Evolutionary conservation across 768 basidiomycete species (phyloP).

Genomic region (Dacryopinax primogenitus): DNA sequence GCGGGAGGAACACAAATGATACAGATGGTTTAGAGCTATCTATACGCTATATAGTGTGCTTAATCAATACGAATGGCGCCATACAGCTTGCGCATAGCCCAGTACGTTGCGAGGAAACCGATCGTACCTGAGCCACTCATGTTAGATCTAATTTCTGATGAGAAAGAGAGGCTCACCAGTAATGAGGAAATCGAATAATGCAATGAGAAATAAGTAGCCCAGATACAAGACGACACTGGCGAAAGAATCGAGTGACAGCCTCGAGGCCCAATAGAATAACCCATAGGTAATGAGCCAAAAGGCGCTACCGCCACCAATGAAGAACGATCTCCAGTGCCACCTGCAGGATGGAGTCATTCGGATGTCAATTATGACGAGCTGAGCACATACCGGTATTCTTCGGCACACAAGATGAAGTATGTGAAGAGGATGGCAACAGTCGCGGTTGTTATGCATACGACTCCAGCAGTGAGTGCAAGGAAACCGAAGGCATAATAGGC

Average conservation of each 20-base stretch:
- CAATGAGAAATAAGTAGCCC: conserved; percentile 76
- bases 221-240: conserved; percentile 74
- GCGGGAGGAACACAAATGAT: background rate
- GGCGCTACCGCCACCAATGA: conserved; percentile 82
- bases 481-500: conserved; percentile 97
- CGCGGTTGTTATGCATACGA: conserved; percentile 76
- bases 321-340: conserved; percentile 95
- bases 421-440: conserved; percentile 81
- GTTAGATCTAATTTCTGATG: background rate
- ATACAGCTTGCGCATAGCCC: conserved; percentile 78
- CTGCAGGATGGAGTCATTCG: conserved; percentile 30
- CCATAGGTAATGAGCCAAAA: conserved; percentile 87
- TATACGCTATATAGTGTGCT: conserved; percentile 10
- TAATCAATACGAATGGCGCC: conserved; percentile 66
- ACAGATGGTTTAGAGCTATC: background rate
- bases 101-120: conserved; percentile 82
- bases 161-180: conserved; percentile 45
- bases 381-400: conserved; percentile 64
- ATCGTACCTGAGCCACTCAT: conserved; percentile 49
- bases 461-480: conserved; percentile 68
- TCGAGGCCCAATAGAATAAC: conserved; percentile 73
- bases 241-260: conserved; percentile 72
- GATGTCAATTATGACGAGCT: conserved; percentile 10
- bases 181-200: conserved; percentile 73
- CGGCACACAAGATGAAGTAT: conserved; percentile 85